Base-by-base conservation (phyloP, 805 yeast genomes). In the Debaryomyces castellii region DNA sequence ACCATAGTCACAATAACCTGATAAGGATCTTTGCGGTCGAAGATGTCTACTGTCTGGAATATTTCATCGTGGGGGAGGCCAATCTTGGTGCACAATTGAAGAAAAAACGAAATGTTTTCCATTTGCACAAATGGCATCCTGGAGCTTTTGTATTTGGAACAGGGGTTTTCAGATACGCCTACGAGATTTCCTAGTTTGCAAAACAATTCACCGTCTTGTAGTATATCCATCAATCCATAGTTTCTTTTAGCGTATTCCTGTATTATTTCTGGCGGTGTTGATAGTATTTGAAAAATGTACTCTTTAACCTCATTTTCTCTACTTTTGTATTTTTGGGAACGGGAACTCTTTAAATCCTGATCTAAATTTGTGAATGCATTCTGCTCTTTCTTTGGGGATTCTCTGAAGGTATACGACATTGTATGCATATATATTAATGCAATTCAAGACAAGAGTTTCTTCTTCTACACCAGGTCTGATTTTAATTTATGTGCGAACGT, bases 31-130 rank as follows among this genome's bases (percentile, higher is more conserved):
- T 80, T 76, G 23, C 67, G 64, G 59, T 89, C 96, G 52, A 70
- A 89, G 46, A 89, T 69, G 60, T 89, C 96, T 5, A 77, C 67
- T 0, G 96, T 89, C 53, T 85, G 90, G 60, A 89, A 89, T 40
- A 86, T 65, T 60, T 89, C 96, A 58, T 87, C 90, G 52, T 86
- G 85, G 5, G 90, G 88, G 2, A 89, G 82, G 2, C 92, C 92
- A 43, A 82, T 70, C 4, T 59, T 43, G 51, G 82, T 78, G 41
- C 89, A 82, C 44, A 83, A 80, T 5, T 73, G 66, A 32, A 89
- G 66, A 57, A 89, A 89, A 51, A 80, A 79, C 41, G 89, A 81
- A 27, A 89, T 87, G 57, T 88, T 88, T 58, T 89, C 96, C 96
- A 89, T 89, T 64, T 83, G 80, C 14, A 67, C 62, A 45, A 88